phyloP scores from a whole-genome alignment of 257 asterid species.

The Cinchona pubescens region DNA sequence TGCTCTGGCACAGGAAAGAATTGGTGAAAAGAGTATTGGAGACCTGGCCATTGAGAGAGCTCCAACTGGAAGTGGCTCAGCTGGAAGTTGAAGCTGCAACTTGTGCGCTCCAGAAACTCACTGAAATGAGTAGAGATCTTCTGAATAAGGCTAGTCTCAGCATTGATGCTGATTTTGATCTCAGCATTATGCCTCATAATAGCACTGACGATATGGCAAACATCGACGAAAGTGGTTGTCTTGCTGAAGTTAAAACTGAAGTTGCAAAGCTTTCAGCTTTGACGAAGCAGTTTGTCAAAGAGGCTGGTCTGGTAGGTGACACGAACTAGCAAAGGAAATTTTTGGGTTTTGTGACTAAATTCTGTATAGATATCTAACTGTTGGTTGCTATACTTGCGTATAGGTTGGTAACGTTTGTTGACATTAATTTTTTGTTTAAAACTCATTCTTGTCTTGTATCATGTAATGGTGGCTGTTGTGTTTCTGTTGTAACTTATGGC shows the following conservation, averaged over 20 bases:
- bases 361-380: slow-evolving; percentile 29
- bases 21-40: slow-evolving; percentile 51
- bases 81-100: slow-evolving; percentile 81
- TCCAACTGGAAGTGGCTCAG: slow-evolving; percentile 65
- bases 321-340: slow-evolving; percentile 7
- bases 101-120: slow-evolving; percentile 54
- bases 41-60: slow-evolving; percentile 68
- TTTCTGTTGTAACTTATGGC: not conserved
- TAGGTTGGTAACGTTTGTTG: slow-evolving; percentile 4
- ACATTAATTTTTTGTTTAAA: too few relatives aligned
- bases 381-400: slow-evolving; percentile 16
- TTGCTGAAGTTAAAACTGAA: slow-evolving; percentile 49
- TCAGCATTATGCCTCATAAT: slow-evolving; percentile 1
- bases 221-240: slow-evolving; percentile 10
- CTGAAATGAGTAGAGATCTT: slow-evolving; percentile 70
- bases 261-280: slow-evolving; percentile 58
- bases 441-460: not conserved
- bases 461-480: not conserved
- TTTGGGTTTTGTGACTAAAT: slow-evolving; percentile 12
- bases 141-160: slow-evolving; percentile 37
- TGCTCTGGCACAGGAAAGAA: slow-evolving; percentile 53
- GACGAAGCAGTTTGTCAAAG: slow-evolving; percentile 62
- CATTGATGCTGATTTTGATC: slow-evolving; percentile 33
- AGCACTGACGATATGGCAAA: slow-evolving; percentile 18
- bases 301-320: slow-evolving; percentile 42